A percentile compares a stretch with the other conserved stretches of the same genome.
Conservation (phyloP, 73 alveolate species). For the Uronychia binucleata region DNA sequence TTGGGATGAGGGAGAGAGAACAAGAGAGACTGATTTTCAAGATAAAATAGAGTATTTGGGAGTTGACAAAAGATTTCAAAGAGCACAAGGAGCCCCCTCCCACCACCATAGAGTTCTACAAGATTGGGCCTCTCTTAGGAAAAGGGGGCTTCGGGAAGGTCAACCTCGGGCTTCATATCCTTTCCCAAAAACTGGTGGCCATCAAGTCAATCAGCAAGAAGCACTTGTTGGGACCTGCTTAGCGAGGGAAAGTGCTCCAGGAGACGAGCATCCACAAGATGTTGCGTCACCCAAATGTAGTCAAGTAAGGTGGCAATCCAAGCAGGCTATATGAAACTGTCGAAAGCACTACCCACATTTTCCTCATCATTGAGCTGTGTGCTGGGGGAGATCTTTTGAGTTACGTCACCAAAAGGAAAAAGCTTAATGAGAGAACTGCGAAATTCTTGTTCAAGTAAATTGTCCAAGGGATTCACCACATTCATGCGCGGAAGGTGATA, state of each 20-base stretch:
- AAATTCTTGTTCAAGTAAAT: too few relatives aligned
- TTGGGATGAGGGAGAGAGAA: too few relatives aligned
- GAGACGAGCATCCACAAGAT: neutral
- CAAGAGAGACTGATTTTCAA: too few relatives aligned
- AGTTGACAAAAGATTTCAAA: too few relatives aligned
- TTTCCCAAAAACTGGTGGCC: conserved; percentile 18
- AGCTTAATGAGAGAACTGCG: too few relatives aligned
- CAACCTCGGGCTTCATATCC: conserved; percentile 22
- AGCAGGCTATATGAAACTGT: neutral
- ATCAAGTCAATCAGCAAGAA: conserved; percentile 22
- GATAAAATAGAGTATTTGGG: too few relatives aligned
- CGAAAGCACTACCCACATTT: neutral
- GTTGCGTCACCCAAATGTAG: neutral
- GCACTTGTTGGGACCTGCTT: neutral
- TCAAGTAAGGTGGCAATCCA: too few relatives aligned
- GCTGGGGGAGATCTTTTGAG: neutral
- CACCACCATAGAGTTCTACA: conserved; percentile 12
- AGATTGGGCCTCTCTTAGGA: conserved; percentile 14
- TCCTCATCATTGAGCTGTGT: neutral
- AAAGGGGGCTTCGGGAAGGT: conserved; percentile 26
- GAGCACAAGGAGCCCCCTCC: conserved; percentile 16
- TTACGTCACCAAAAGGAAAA: neutral
- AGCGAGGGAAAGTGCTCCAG: neutral
- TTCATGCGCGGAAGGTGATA: too few relatives aligned
- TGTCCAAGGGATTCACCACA: too few relatives aligned